A percentile compares a stretch with the other conserved stretches of the same genome.
Conservation (phyloP, 2,329 filamentous ascomycete genomes). For the Lojkania enalia region DNA sequence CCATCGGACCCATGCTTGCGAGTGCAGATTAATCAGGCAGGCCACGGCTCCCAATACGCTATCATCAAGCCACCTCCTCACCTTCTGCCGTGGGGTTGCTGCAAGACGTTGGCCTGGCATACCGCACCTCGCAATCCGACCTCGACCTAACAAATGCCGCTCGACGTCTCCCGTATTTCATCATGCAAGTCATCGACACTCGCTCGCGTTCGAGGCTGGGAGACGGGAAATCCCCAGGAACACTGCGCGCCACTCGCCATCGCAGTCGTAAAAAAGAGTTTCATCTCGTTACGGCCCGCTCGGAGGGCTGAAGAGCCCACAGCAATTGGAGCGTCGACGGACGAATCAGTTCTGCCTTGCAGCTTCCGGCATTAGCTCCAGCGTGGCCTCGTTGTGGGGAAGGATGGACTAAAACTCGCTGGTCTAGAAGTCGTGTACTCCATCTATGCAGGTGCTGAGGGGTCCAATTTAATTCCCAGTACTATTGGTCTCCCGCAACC, state of each 20-base stretch:
- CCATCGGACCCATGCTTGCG: conserved; percentile 30
- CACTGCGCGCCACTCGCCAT: not conserved
- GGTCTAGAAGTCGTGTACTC: conserved; percentile 3
- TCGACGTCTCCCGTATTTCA: conserved; percentile 19
- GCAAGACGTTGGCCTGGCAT: not conserved
- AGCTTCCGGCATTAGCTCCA: conserved; percentile 10
- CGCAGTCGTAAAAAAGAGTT: no score
- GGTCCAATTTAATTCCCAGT: conserved; percentile 8
- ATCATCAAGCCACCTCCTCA: conserved; percentile 19
- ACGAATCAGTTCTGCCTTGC: conserved; percentile 13
- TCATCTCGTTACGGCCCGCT: conserved; percentile 4
- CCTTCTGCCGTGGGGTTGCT: conserved; percentile 26
- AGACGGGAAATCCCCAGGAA: not conserved
- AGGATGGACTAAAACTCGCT: conserved; percentile 6
- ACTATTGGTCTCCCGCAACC: conserved; percentile 8
- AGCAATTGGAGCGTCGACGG: not conserved
- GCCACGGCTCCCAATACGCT: conserved; percentile 8
- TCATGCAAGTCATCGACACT: conserved; percentile 31
- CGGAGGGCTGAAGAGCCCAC: conserved; percentile 14
- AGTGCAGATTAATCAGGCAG: conserved; percentile 23
- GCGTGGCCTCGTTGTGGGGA: conserved; percentile 9
- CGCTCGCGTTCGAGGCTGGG: not conserved
- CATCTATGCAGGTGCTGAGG: conserved; percentile 8
- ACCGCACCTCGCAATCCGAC: conserved; percentile 1
- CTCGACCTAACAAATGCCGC: conserved; percentile 16